A percentile compares a stretch with the other conserved stretches of the same genome.
Conservation (phyloP, 345 rosid genomes). For the Euphorbia tirucalli region DNA sequence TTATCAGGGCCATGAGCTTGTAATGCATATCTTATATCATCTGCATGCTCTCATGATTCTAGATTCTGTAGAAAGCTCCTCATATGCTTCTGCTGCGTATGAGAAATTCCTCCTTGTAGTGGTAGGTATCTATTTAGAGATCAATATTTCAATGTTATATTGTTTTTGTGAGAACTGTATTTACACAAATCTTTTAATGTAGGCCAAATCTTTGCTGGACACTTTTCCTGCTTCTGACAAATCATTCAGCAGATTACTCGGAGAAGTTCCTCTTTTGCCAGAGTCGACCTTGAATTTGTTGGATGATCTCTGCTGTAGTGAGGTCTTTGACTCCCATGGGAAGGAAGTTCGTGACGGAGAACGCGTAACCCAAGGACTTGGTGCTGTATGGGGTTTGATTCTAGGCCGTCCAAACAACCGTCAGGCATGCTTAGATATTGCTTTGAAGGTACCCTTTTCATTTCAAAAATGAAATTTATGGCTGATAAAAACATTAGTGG, state of each 20-base stretch:
- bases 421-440: constrained; percentile 78
- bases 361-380: constrained; percentile 96
- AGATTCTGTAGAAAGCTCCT: constrained; percentile 45
- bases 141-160: constrained; percentile 7
- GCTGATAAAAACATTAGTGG: neutral
- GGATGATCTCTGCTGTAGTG: constrained; percentile 71
- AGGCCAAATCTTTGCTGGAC: constrained; percentile 84
- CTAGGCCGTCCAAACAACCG: constrained; percentile 84
- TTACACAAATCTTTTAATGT: constrained; percentile 25
- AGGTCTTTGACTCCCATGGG: constrained; percentile 55
- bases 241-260: constrained; percentile 87
- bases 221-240: constrained; percentile 91
- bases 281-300: constrained; percentile 68
- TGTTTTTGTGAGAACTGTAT: constrained; percentile 18
- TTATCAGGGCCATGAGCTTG: constrained; percentile 88
- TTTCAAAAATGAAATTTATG: neutral
- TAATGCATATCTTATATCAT: constrained; percentile 74
- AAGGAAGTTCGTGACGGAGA: constrained; percentile 68
- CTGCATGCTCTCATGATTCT: constrained; percentile 53
- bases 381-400: constrained; percentile 95
- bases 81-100: constrained; percentile 52
- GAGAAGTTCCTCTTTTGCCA: constrained; percentile 86
- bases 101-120: constrained; percentile 78
- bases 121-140: constrained; percentile 47
- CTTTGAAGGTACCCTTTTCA: constrained; percentile 54